Conservation (phyloP, 2,329 filamentous ascomycete genomes). For the Fusarium albosuccineum region DNA sequence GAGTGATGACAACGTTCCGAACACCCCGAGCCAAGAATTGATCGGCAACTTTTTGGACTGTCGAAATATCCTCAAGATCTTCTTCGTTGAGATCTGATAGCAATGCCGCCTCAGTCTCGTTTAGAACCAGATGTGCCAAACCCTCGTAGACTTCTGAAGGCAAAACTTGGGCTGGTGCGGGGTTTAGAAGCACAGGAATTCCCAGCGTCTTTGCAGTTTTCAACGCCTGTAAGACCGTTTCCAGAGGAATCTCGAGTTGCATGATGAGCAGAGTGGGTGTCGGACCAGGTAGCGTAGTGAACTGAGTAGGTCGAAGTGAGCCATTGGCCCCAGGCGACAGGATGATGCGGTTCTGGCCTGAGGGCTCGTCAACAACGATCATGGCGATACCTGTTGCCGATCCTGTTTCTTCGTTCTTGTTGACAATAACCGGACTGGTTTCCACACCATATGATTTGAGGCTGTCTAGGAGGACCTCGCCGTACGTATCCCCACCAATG, state of each 20-base stretch:
- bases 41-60: conserved; percentile 55
- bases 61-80: conserved; percentile 52
- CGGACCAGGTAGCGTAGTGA: conserved; percentile 47
- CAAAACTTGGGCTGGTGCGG: conserved; percentile 73
- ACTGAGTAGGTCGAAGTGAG: conserved; percentile 10
- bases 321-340: conserved; percentile 68
- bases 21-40: conserved; percentile 72
- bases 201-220: conserved; percentile 52
- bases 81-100: conserved; percentile 60
- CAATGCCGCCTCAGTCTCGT: conserved; percentile 79
- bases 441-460: conserved; percentile 64
- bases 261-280: conserved; percentile 69
- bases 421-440: conserved; percentile 55
- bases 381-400: conserved; percentile 68
- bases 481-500: conserved; percentile 67
- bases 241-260: conserved; percentile 71
- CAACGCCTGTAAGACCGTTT: conserved; percentile 65
- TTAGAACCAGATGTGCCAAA: conserved; percentile 77
- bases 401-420: conserved; percentile 35
- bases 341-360: conserved; percentile 70
- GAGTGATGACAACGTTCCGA: conserved; percentile 74
- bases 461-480: conserved; percentile 58
- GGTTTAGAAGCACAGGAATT: conserved; percentile 75
- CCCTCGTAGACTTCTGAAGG: conserved; percentile 69
- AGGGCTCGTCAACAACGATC: conserved; percentile 68